Conservation (phyloP, 139 green algal species). For the Chlorella sorokiniana region DNA sequence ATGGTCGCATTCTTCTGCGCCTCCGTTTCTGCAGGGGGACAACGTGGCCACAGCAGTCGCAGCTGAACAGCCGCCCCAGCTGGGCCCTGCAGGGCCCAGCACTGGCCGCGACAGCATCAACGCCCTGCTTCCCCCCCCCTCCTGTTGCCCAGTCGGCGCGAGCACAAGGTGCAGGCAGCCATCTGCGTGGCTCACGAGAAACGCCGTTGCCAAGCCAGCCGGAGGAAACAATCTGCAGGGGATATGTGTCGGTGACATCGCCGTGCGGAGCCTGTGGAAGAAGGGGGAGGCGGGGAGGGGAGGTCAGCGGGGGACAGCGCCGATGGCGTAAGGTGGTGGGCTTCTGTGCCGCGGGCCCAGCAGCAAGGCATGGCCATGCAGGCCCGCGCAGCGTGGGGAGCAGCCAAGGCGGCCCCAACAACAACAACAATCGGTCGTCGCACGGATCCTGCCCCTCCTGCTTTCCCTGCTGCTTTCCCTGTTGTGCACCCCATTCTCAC, state of each 20-base stretch:
- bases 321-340: not conserved
- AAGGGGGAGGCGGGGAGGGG: not conserved
- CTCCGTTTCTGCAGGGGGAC: not conserved
- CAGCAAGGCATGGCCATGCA: conserved; percentile 28
- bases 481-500: not conserved
- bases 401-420: not conserved
- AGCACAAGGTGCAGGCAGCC: not conserved
- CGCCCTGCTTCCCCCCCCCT: not conserved
- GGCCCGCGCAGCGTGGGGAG: not conserved
- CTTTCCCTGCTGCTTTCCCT: no score
- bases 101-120: no score
- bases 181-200: not conserved
- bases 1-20: conserved; percentile 15
- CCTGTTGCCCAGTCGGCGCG: not conserved
- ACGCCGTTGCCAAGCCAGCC: conserved; percentile 8
- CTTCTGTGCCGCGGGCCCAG: conserved; percentile 36
- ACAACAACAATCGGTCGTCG: no score
- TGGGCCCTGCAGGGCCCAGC: no score
- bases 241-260: conserved; percentile 47
- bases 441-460: no score
- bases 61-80: no score
- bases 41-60: not conserved
- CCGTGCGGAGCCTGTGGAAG: conserved; percentile 21
- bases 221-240: conserved; percentile 29
- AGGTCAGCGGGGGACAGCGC: not conserved